phyloP scores from a whole-genome alignment of 306 rosid genomes.

The Luffa acutangula region DNA sequence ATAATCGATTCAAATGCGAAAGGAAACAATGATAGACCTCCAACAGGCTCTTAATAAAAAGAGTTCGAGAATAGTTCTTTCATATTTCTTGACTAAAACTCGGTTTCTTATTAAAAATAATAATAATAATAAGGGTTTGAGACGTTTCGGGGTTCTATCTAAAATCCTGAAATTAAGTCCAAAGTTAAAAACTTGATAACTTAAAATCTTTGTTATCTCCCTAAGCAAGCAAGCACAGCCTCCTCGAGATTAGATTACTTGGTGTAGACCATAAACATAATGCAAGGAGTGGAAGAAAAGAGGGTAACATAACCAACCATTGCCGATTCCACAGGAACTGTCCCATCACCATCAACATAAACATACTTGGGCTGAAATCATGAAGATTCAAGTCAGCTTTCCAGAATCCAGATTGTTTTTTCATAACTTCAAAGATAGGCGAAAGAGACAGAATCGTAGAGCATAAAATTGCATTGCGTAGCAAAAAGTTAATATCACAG shows the following conservation, averaged over 20 bases:
- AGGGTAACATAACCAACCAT: conserved; percentile 38
- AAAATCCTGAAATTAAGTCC: background rate
- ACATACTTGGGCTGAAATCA: conserved; percentile 54
- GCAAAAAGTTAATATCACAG: background rate
- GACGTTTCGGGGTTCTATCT: background rate
- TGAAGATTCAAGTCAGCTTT: conserved; percentile 17
- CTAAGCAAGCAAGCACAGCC: background rate
- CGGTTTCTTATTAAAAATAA: too few relatives aligned
- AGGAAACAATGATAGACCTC: background rate
- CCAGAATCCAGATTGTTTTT: background rate
- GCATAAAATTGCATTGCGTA: background rate
- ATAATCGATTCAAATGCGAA: background rate
- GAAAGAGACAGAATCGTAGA: background rate
- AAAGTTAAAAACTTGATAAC: too few relatives aligned
- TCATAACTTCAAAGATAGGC: background rate
- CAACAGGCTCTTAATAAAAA: background rate
- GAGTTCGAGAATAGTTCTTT: too few relatives aligned
- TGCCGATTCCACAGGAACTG: conserved; percentile 84
- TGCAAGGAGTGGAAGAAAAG: background rate
- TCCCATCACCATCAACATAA: conserved; percentile 89
- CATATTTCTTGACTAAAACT: too few relatives aligned
- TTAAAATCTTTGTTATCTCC: background rate
- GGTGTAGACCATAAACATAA: background rate
- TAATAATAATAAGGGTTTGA: background rate
- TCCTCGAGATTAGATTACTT: background rate